Conservation (phyloP, 2,329 filamentous ascomycete species). For the Septoria petroselini region DNA sequence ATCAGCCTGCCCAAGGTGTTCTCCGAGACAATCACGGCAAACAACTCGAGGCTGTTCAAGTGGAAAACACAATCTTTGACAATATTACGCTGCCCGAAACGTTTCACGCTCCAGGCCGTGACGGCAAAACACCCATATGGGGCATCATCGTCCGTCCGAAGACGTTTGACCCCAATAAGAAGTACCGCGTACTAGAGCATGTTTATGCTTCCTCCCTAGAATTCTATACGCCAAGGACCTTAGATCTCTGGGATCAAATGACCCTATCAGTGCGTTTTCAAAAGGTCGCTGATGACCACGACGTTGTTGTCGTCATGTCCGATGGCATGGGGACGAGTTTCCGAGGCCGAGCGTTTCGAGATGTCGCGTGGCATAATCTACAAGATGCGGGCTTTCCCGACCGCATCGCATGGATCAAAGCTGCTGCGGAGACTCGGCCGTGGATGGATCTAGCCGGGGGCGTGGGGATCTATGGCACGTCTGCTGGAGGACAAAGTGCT, state of each 20-base stretch:
- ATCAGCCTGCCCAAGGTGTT: conserved; percentile 4
- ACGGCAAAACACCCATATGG: conserved; percentile 6
- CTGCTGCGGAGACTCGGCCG: conserved; percentile 1
- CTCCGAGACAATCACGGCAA: conserved; percentile 1
- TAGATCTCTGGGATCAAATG: background rate
- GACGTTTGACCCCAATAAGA: conserved; percentile 2
- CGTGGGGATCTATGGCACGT: conserved; percentile 10
- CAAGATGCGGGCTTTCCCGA: conserved; percentile 14
- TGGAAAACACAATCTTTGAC: background rate
- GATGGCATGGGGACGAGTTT: conserved; percentile 16
- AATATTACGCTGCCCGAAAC: conserved; percentile 4
- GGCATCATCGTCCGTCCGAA: conserved; percentile 11
- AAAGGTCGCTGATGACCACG: conserved; percentile 2
- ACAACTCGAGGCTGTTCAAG: background rate
- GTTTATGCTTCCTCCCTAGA: conserved; percentile 8
- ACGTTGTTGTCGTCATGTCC: conserved; percentile 6
- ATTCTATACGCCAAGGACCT: background rate
- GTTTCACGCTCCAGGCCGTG: conserved; percentile 12
- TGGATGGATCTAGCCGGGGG: conserved; percentile 11
- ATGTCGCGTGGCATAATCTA: conserved; percentile 6
- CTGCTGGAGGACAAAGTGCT: conserved; percentile 10
- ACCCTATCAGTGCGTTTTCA: background rate
- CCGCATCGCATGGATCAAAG: conserved; percentile 16
- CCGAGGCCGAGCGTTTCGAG: conserved; percentile 11
- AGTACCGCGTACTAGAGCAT: conserved; percentile 8